phyloP scores from a whole-genome alignment of 2,329 filamentous ascomycete genomes.

The Hymenoscyphus fructigenus region DNA sequence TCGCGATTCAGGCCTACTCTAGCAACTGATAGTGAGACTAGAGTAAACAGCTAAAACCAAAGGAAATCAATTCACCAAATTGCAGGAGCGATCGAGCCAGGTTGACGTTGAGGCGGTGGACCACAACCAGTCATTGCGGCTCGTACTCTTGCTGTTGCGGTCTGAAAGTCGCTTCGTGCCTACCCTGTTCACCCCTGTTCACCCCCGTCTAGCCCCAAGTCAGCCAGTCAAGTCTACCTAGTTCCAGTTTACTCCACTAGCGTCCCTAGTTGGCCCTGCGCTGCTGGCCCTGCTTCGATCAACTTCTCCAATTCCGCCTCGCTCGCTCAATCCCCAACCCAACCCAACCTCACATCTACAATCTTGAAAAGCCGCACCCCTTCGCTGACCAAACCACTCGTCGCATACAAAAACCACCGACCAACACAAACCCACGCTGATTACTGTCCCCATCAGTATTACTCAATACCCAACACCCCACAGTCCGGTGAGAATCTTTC shows the following conservation, averaged over 20 bases:
- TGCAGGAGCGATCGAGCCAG: constrained; percentile 22
- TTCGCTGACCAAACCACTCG: constrained; percentile 7
- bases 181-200: constrained; percentile 8
- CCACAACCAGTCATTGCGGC: not conserved
- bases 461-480: constrained; percentile 10
- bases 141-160: not conserved
- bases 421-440: constrained; percentile 6
- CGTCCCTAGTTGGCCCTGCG: constrained; percentile 16
- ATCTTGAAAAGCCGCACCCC: constrained; percentile 9
- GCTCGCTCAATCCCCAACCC: constrained; percentile 24
- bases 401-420: constrained; percentile 20
- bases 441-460: not conserved
- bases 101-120: constrained; percentile 5
- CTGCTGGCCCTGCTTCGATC: constrained; percentile 26
- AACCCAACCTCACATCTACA: constrained; percentile 15
- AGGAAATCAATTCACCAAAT: constrained; percentile 13
- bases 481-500: constrained; percentile 29
- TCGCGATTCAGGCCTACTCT: not conserved
- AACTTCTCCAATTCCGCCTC: constrained; percentile 29
- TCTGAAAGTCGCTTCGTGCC: constrained; percentile 18
- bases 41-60: not conserved
- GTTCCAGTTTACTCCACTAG: constrained; percentile 16
- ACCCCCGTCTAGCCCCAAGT: not conserved
- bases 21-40: not conserved
- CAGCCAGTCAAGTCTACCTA: not conserved